Percentiles rank a stretch among this genome's conserved stretches.
phyloP scores from a whole-genome alignment of 2,329 filamentous ascomycete species.

The Ophiostoma sp. region DNA sequence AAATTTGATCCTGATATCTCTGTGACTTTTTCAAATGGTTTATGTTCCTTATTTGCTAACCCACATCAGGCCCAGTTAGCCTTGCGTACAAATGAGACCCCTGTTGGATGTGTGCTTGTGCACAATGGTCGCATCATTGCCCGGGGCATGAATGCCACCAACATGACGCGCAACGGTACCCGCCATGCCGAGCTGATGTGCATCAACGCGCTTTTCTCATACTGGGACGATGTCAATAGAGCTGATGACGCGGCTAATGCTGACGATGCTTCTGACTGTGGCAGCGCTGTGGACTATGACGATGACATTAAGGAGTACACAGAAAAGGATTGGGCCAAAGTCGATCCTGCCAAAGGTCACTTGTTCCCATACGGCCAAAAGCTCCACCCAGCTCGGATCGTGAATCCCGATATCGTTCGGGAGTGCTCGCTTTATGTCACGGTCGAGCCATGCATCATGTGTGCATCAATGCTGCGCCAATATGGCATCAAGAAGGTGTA shows the following conservation, averaged over 20 bases:
- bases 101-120: constrained; percentile 92
- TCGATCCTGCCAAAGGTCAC: constrained; percentile 51
- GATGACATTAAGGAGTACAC: constrained; percentile 31
- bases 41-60: background rate
- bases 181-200: constrained; percentile 95
- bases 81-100: constrained; percentile 81
- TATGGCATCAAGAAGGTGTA: constrained; percentile 84
- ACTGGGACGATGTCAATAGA: constrained; percentile 34
- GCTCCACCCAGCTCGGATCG: constrained; percentile 48
- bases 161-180: constrained; percentile 82
- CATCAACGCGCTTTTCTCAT: constrained; percentile 54
- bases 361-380: constrained; percentile 60
- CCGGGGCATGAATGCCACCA: constrained; percentile 94
- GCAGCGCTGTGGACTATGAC: constrained; percentile 32
- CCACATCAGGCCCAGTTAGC: constrained; percentile 71
- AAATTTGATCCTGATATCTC: background rate
- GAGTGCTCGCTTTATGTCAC: constrained; percentile 86
- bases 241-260: constrained; percentile 28
- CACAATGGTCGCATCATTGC: constrained; percentile 74
- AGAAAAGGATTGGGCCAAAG: constrained; percentile 46
- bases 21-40: too few species aligned
- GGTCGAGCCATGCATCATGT: constrained; percentile 99
- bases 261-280: constrained; percentile 40
- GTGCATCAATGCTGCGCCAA: constrained; percentile 84
- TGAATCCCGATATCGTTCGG: constrained; percentile 63